phyloP scores from a whole-genome alignment of 2,329 filamentous ascomycete species.

The Fusarium brevicatenulatum region DNA sequence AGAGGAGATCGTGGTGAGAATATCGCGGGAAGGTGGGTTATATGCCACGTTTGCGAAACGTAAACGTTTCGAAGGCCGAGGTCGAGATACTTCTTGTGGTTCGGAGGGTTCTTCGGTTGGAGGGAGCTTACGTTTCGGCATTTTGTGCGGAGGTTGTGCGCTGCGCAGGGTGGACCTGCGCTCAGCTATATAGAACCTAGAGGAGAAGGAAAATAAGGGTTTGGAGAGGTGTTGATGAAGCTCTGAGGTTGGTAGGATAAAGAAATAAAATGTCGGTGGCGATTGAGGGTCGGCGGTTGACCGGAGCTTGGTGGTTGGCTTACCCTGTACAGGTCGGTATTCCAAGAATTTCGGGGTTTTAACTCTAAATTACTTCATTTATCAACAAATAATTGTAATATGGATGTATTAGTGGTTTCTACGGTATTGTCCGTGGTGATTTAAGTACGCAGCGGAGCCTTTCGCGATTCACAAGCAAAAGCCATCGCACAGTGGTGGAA shows the following conservation, averaged over 20 bases:
- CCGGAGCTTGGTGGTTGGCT: conserved; percentile 3
- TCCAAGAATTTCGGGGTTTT: background rate
- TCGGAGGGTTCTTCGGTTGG: conserved; percentile 11
- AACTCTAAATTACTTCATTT: background rate
- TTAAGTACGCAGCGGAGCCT: too few relatives aligned
- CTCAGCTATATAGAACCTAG: background rate
- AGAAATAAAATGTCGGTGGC: conserved; percentile 42
- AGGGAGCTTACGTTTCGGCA: conserved; percentile 44
- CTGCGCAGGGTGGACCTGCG: conserved; percentile 27
- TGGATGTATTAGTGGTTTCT: too few relatives aligned
- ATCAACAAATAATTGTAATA: background rate
- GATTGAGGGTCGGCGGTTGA: conserved; percentile 18
- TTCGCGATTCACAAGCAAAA: background rate
- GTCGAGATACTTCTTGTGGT: background rate
- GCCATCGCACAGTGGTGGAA: too few relatives aligned
- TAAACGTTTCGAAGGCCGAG: conserved; percentile 38
- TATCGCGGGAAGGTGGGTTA: conserved; percentile 57
- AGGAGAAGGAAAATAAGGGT: background rate
- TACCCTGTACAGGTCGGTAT: conserved; percentile 31
- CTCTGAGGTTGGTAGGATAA: conserved; percentile 1
- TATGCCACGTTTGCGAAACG: conserved; percentile 23
- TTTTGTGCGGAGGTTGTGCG: conserved; percentile 4
- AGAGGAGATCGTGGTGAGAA: conserved; percentile 80
- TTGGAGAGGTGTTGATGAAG: background rate
- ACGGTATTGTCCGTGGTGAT: fast-evolving